Conservation (phyloP, 208 protist species). For the Phytomonas francai region DNA sequence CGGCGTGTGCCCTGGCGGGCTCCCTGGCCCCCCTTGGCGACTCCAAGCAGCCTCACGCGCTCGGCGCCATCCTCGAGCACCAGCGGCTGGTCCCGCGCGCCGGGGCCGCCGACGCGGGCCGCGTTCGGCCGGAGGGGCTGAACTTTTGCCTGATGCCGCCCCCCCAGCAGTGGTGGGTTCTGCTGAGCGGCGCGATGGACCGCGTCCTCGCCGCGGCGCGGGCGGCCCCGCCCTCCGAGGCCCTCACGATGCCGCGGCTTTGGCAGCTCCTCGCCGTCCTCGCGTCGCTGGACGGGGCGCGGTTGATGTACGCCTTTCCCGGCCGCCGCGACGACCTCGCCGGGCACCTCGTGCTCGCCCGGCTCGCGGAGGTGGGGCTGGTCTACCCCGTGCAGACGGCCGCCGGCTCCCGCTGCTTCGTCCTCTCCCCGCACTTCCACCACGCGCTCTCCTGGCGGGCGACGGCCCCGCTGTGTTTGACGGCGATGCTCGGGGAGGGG, state of each 20-base stretch:
- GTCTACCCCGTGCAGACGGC: constrained; percentile 54
- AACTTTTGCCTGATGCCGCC: constrained; percentile 82
- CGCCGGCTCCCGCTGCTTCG: constrained; percentile 43
- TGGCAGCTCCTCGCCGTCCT: constrained; percentile 80
- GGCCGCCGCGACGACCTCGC: constrained; percentile 35
- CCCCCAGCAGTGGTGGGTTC: constrained; percentile 80
- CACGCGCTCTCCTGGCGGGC: constrained; percentile 67
- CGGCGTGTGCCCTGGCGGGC: constrained; percentile 56
- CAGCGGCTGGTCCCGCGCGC: constrained; percentile 31
- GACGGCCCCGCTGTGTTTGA: constrained; percentile 50
- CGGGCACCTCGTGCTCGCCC: constrained; percentile 57
- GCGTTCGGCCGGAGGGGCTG: constrained; percentile 58
- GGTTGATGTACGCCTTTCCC: constrained; percentile 60
- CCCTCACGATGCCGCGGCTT: constrained; percentile 29
- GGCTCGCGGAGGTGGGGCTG: constrained; percentile 73
- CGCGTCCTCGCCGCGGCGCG: constrained; percentile 38
- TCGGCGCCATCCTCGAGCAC: constrained; percentile 47
- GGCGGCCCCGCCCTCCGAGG: background rate
- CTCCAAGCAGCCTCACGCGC: constrained; percentile 17
- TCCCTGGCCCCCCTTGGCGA: constrained; percentile 30
- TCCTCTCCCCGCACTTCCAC: constrained; percentile 61
- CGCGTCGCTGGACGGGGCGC: constrained; percentile 36
- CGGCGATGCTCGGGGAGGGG: constrained; percentile 22
- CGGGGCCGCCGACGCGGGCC: constrained; percentile 3
- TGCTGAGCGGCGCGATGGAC: constrained; percentile 67